Base-by-base conservation (phyloP, 306 rosid species). In the Gillenia trifoliata region DNA sequence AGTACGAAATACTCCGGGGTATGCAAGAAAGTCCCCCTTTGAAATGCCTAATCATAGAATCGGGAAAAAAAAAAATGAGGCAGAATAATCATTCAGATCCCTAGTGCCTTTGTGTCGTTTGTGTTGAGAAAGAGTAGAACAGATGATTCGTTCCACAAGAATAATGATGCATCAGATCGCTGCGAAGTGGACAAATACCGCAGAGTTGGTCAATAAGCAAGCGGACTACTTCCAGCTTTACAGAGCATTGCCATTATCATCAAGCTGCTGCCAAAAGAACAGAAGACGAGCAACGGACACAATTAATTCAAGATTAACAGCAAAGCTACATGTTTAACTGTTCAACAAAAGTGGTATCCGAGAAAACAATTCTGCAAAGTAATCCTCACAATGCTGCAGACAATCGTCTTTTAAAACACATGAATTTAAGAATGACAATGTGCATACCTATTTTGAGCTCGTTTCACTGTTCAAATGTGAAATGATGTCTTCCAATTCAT, bases 401-500 rank as follows among this genome's bases (percentile, higher is more conserved):
- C 49, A 75, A 67, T 70, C 60, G 56, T 76, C 60, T 68, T 40
- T 25, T 49, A 74, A 25, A 59, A 15, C 62, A 62, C 12, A 76
- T 60, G 72, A 25, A 67, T 26, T 52, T 75, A 9, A 25, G 61
- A 56, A 25, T 11, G 8, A 4, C 33, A 16, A 28, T 0, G 13
- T 5, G n/a, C 36, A 62, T 78, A 81, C 94, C 89, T 30, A 36
- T 77, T 59, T 61, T 61, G 73, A 66, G 64, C 75, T 78, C 72
- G 65, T 69, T 72, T 77, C 59, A 41, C 60, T 68, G n/a, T 72
- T 83, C 83, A 43, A 56, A 55, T 77, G 79, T 26, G 87, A 87
- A 68, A 89, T 78, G 61, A 89, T 90, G 82, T 91, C 91, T 85
- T 85, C 93, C 85, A 91, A 75, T 74, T 88, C 95, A 63, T 91